Evolutionary conservation across 176 grass and related monocot genomes (phyloP).

Genomic region (Paspalum vaginatum): DNA sequence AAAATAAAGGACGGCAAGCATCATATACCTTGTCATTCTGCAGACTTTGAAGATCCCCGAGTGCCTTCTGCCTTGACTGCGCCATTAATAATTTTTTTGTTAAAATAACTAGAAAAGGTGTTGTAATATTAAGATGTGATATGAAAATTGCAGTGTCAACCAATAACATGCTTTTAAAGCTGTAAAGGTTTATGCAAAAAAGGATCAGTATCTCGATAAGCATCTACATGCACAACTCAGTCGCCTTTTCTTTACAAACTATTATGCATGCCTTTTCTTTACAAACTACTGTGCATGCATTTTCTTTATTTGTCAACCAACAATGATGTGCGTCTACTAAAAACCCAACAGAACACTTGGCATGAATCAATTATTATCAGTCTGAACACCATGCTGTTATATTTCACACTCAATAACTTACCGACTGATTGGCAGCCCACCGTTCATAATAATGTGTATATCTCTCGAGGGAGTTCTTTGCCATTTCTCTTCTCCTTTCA

Average conservation of each 20-base stretch:
- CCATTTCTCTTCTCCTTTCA: slow-evolving; percentile 99
- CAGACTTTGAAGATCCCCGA: slow-evolving; percentile 82
- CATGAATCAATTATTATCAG: slow-evolving; percentile 4
- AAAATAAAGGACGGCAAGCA: background rate
- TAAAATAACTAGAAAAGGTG: slow-evolving; percentile 29
- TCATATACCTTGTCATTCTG: slow-evolving; percentile 89
- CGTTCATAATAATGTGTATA: slow-evolving; percentile 99
- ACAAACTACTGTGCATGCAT: slow-evolving; percentile 3
- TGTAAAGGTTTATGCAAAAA: background rate
- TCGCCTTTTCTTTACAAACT: background rate
- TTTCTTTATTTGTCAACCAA: slow-evolving; percentile 26
- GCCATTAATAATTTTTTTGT: slow-evolving; percentile 28
- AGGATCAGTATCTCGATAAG: background rate
- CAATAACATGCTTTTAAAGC: background rate
- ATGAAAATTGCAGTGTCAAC: background rate
- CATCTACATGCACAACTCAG: slow-evolving; percentile 9
- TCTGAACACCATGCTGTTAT: background rate
- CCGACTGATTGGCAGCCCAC: slow-evolving; percentile 99
- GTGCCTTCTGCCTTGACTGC: slow-evolving; percentile 95
- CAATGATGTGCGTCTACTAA: background rate
- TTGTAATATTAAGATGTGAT: background rate
- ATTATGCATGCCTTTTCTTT: background rate
- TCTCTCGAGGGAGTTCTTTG: slow-evolving; percentile 98
- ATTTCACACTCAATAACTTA: slow-evolving; percentile 52
- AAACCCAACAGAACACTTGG: slow-evolving; percentile 3